phyloP scores from a whole-genome alignment of 1,139 yeast genomes.

The Eremothecium coryli region DNA sequence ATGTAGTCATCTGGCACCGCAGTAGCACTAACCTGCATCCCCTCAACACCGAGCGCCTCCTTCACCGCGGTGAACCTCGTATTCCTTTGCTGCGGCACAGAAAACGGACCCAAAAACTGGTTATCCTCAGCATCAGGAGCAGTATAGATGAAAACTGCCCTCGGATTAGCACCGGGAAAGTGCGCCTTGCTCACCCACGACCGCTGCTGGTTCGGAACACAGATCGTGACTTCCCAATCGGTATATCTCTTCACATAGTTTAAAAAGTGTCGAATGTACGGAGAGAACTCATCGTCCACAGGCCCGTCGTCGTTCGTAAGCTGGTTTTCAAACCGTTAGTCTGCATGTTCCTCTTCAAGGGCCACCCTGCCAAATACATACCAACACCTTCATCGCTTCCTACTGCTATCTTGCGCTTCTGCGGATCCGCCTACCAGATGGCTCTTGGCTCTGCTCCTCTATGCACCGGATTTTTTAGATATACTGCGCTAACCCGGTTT shows the following conservation, averaged over 20 bases:
- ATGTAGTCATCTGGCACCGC: slow-evolving; percentile 35
- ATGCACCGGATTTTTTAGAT: too few relatives aligned
- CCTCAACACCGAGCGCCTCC: background rate
- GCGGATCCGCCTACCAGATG: too few relatives aligned
- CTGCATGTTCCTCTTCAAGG: background rate
- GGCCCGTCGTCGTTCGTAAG: slow-evolving; percentile 96
- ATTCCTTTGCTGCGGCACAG: slow-evolving; percentile 34
- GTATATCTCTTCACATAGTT: slow-evolving; percentile 55
- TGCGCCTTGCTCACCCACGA: slow-evolving; percentile 99
- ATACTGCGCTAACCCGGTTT: too few relatives aligned
- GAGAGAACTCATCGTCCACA: slow-evolving; percentile 68
- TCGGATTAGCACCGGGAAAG: slow-evolving; percentile 72
- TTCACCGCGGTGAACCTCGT: slow-evolving; percentile 5
- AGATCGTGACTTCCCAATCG: slow-evolving; percentile 79
- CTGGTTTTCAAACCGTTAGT: too few relatives aligned
- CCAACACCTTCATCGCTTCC: slow-evolving; percentile 1
- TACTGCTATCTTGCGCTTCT: too few relatives aligned
- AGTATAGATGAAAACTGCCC: slow-evolving; percentile 55
- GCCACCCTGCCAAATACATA: background rate
- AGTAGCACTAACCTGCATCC: background rate
- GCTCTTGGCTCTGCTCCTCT: too few relatives aligned
- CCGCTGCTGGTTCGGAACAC: slow-evolving; percentile 69
- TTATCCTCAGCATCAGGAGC: slow-evolving; percentile 42
- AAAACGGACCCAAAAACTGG: slow-evolving; percentile 61
- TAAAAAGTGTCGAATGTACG: slow-evolving; percentile 74